Conservation (phyloP, 345 rosid genomes). For the Noccaea caerulescens region DNA sequence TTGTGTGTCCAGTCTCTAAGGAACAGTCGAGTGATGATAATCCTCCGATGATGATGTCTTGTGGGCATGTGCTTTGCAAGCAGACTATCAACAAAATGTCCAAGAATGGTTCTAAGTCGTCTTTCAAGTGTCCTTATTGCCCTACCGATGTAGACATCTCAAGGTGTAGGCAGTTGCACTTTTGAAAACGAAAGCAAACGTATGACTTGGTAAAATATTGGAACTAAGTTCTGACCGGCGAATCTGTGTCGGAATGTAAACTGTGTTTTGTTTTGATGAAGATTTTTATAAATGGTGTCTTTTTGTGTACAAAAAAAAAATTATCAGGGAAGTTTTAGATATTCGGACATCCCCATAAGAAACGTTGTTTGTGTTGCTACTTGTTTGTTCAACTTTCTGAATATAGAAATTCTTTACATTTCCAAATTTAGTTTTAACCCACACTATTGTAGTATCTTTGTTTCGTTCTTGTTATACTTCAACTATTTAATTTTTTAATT, state of each 20-base stretch:
- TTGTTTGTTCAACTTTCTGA: constrained; percentile 28
- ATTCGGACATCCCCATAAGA: constrained; percentile 12
- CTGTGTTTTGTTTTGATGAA: constrained; percentile 24
- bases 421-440: not conserved
- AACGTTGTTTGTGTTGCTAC: constrained; percentile 36
- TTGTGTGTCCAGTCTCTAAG: constrained; percentile 77
- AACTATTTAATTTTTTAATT: not conserved
- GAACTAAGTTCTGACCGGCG: constrained; percentile 17
- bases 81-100: constrained; percentile 79
- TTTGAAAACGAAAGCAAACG: constrained; percentile 26
- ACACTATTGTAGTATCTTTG: not conserved
- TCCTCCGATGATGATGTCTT: constrained; percentile 79
- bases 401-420: constrained; percentile 40
- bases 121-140: constrained; percentile 79
- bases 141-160: constrained; percentile 63
- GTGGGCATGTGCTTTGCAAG: constrained; percentile 83
- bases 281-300: not conserved
- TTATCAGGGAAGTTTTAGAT: constrained; percentile 26
- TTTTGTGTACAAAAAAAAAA: constrained; percentile 22
- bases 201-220: not conserved
- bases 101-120: constrained; percentile 58
- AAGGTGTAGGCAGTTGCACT: constrained; percentile 59
- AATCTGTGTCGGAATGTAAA: constrained; percentile 35
- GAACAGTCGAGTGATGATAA: constrained; percentile 77
- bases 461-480: not conserved